Percentiles rank a stretch among this genome's conserved stretches.
Evolutionary conservation across 495 filamentous ascomycete genomes (phyloP).

Genomic region (Parathielavia appendiculata): DNA sequence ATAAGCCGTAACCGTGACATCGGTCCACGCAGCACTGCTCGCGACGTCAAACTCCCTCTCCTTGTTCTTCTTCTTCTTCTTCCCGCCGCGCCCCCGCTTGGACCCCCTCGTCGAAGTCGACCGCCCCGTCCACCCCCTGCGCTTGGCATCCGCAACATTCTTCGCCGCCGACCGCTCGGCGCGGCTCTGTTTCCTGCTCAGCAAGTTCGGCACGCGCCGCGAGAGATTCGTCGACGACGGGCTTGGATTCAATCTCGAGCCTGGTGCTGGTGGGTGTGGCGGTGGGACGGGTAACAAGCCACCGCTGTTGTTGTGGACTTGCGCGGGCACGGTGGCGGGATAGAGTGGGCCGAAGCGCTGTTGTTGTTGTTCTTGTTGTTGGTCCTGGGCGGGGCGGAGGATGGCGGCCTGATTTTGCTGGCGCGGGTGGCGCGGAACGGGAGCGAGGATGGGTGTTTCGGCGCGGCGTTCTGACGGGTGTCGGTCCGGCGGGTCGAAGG

Average conservation of each 20-base stretch:
- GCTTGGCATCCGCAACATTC: conserved; percentile 52
- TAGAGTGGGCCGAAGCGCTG: conserved; percentile 14
- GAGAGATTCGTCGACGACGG: conserved; percentile 24
- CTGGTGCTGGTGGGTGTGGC: conserved; percentile 34
- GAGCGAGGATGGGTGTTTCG: conserved; percentile 39
- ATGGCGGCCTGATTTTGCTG: conserved; percentile 33
- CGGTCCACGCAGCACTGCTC: conserved; percentile 45
- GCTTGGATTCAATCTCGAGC: conserved; percentile 13
- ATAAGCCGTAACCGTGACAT: conserved; percentile 39
- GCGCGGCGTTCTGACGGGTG: conserved; percentile 23
- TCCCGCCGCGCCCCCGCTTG: conserved; percentile 1
- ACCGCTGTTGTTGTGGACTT: conserved; percentile 29
- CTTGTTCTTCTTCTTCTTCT: conserved; percentile 23
- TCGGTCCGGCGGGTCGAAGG: conserved; percentile 37
- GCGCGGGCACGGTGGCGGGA: not conserved
- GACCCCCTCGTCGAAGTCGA: conserved; percentile 32
- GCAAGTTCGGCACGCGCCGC: conserved; percentile 29
- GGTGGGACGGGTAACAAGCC: not conserved
- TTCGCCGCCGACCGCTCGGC: conserved; percentile 50
- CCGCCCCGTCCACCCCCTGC: conserved; percentile 47
- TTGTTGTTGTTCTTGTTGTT: conserved; percentile 35
- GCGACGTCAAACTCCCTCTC: conserved; percentile 34
- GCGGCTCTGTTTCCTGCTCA: conserved; percentile 45
- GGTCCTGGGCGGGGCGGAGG: conserved; percentile 50
- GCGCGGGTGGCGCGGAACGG: conserved; percentile 40